Conservation (phyloP, 2,329 filamentous ascomycete genomes). For the Hypomyces rosellus region DNA sequence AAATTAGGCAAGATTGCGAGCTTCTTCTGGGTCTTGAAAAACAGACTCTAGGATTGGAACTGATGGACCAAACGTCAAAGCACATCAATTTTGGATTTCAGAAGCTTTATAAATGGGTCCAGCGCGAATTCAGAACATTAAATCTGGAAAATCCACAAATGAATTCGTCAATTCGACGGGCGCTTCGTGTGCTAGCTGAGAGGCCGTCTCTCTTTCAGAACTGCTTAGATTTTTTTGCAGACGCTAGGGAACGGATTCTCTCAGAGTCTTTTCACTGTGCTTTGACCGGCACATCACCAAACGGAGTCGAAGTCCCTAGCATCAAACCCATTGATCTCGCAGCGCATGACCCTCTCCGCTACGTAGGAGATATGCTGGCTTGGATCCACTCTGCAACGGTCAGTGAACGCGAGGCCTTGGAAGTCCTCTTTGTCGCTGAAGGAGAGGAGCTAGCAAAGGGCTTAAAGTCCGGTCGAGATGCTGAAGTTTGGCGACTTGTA, state of each 20-base stretch:
- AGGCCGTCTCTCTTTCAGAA: slow-evolving; percentile 85
- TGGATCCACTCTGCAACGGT: slow-evolving; percentile 95
- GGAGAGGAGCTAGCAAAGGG: slow-evolving; percentile 81
- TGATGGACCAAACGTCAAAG: slow-evolving; percentile 86
- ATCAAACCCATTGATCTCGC: slow-evolving; percentile 90
- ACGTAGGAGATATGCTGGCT: slow-evolving; percentile 94
- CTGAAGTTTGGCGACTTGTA: slow-evolving; percentile 73
- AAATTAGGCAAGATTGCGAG: slow-evolving; percentile 82
- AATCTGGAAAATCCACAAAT: slow-evolving; percentile 95
- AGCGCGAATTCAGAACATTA: slow-evolving; percentile 83
- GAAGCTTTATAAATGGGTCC: slow-evolving; percentile 92
- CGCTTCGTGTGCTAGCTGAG: slow-evolving; percentile 81
- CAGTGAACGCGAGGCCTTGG: slow-evolving; percentile 85
- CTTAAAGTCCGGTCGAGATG: slow-evolving; percentile 71
- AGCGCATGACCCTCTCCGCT: slow-evolving; percentile 85
- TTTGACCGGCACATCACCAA: slow-evolving; percentile 64
- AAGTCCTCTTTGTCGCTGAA: slow-evolving; percentile 84
- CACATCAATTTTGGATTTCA: slow-evolving; percentile 86
- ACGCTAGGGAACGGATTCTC: slow-evolving; percentile 78
- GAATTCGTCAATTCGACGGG: slow-evolving; percentile 73
- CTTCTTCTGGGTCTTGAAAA: slow-evolving; percentile 84
- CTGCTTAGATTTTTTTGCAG: slow-evolving; percentile 88
- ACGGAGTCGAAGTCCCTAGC: slow-evolving; percentile 51
- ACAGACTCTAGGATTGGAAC: slow-evolving; percentile 78
- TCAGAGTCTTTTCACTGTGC: slow-evolving; percentile 87